Percentiles rank a stretch among this genome's conserved stretches.
phyloP scores from a whole-genome alignment of 2,329 filamentous ascomycete genomes.

The Trichoderma sp. region DNA sequence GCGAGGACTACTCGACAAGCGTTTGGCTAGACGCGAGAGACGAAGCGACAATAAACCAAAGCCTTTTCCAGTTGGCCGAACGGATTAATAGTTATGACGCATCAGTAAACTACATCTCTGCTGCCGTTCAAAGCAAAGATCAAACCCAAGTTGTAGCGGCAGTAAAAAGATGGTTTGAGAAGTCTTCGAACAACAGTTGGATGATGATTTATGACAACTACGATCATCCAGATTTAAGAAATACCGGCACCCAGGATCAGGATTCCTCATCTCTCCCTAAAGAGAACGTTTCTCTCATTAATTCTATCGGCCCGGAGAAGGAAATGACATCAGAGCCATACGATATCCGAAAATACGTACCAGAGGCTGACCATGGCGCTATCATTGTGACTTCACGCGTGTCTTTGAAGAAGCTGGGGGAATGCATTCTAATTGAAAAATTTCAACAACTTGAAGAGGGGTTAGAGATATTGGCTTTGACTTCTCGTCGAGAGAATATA shows the following conservation, averaged over 20 bases:
- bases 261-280: too few relatives aligned
- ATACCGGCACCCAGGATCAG: too few relatives aligned
- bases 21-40: neutral
- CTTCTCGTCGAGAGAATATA: too few relatives aligned
- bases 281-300: too few relatives aligned
- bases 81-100: neutral
- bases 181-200: slow-evolving; percentile 43
- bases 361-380: slow-evolving; percentile 43
- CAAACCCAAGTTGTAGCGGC: slow-evolving; percentile 37
- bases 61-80: neutral
- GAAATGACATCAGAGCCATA: too few relatives aligned
- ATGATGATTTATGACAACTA: slow-evolving; percentile 49
- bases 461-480: slow-evolving; percentile 35
- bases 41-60: neutral
- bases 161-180: slow-evolving; percentile 46
- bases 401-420: slow-evolving; percentile 41
- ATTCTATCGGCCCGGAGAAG: too few relatives aligned
- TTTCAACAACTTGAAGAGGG: slow-evolving; percentile 39
- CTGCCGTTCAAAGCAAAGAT: slow-evolving; percentile 26
- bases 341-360: slow-evolving; percentile 42
- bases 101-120: neutral
- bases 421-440: slow-evolving; percentile 40
- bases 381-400: slow-evolving; percentile 48
- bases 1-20: neutral
- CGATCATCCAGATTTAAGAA: slow-evolving; percentile 42